Base-by-base conservation (phyloP, 495 filamentous ascomycete species). In the Tuber melanosporum region DNA sequence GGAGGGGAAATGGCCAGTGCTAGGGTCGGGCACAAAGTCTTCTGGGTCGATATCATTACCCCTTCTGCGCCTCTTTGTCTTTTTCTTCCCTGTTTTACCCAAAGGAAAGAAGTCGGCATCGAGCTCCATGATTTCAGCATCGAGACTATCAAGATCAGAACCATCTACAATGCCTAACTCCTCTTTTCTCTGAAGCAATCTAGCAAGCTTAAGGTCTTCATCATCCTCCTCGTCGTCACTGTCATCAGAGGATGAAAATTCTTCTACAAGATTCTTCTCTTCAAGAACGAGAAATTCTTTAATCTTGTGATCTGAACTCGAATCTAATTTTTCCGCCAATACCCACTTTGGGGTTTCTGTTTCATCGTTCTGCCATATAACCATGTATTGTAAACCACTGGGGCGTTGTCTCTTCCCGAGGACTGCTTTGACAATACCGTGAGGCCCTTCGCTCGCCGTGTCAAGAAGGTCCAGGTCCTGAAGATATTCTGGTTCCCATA, bases 141-240 rank as follows among this genome's bases (percentile, higher is more conserved):
- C 86, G 46, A 86, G 85, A 14, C 86, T 85, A 71, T 80, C 81
- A 15, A 80, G 52, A 22, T 79, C 80, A 17, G 76, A 75, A 46
- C 71, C 80, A 2, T 9, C 22, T n/a, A 75, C 73, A 42, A 93
- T 83, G 22, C 90, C 91, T 19, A 92, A 82, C 77, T 91, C 89
- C 77, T 92, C 89, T 81, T 92, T 91, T 80, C 90, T 91, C 32
- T 88, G 85, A 9, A 92, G 84, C 10, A 92, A 82, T 22, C 85
- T 85, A 69, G 91, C 91, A 62, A 92, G 85, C 69, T 86, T 85
- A 77, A 89, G 87, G 79, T 92, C 91, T 87, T 86, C 85, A 8
- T 85, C 79, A 47, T 71, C 71, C 8, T 83, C 75, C 7, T 74
- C 70, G 49, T 78, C 73, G 62, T 77, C 82, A 32, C 72, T 73